A percentile compares a stretch with the other conserved stretches of the same genome.
phyloP scores from a whole-genome alignment of 1,284 basidiomycete species.

The Cutaneotrichosporon arboriforme region DNA sequence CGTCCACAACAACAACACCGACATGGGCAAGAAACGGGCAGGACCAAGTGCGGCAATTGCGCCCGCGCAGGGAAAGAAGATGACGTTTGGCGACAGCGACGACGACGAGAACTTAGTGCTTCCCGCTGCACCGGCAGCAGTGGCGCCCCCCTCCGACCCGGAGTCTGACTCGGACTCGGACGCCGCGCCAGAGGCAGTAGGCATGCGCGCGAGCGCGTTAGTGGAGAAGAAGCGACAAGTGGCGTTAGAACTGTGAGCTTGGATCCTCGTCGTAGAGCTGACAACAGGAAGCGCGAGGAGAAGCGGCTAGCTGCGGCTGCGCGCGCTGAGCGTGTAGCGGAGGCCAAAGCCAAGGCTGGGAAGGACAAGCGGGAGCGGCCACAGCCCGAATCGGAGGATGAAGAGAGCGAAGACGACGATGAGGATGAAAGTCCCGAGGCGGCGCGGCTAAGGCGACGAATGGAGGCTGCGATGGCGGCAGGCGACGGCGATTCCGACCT shows the following conservation, averaged over 20 bases:
- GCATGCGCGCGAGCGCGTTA: conserved; percentile 13
- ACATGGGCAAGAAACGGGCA: conserved; percentile 18
- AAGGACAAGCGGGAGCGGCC: conserved; percentile 10
- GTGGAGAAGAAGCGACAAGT: conserved; percentile 6
- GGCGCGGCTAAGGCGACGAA: conserved; percentile 19
- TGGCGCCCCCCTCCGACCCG: neutral
- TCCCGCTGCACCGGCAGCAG: neutral
- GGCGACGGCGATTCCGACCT: conserved; percentile 13
- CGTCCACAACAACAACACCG: neutral
- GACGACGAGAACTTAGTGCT: conserved; percentile 5
- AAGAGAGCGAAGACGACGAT: conserved; percentile 14
- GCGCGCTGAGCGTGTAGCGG: conserved; percentile 22
- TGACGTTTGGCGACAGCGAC: conserved; percentile 25
- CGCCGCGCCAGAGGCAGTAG: conserved; percentile 40
- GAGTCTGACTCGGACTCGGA: conserved; percentile 28
- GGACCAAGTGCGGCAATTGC: conserved; percentile 14
- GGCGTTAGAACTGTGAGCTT: conserved; percentile 22
- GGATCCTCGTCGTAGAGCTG: neutral
- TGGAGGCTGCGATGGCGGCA: conserved; percentile 22
- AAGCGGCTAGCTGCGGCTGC: conserved; percentile 17
- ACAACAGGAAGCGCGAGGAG: conserved; percentile 1
- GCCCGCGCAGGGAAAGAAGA: conserved; percentile 27
- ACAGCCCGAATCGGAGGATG: neutral
- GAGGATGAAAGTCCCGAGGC: conserved; percentile 25
- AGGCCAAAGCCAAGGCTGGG: conserved; percentile 17